A percentile compares a stretch with the other conserved stretches of the same genome.
These are phyloP conservation scores for Pulveroboletus frians DNA, from an alignment of 768 basidiomycete species.

Conservation along the genomic window DNA sequence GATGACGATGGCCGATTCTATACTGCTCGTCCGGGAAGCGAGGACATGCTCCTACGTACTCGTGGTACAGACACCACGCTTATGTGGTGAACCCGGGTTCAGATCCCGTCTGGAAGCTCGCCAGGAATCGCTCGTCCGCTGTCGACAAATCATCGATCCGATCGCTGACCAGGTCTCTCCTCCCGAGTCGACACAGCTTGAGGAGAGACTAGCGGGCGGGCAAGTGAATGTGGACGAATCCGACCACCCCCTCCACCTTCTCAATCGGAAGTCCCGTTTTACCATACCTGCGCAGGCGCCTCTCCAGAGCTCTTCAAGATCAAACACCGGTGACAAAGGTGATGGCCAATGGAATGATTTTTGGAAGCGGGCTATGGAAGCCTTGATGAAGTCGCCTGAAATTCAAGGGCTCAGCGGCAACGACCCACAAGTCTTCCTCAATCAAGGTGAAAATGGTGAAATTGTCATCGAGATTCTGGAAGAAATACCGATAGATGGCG, in stretches of 20 bases:
- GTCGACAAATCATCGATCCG: constrained; percentile 62
- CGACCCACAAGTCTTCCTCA: constrained; percentile 38
- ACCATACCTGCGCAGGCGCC: constrained; percentile 31
- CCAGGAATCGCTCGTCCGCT: constrained; percentile 68
- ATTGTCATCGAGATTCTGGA: constrained; percentile 43
- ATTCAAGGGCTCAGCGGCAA: constrained; percentile 24
- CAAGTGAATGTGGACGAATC: constrained; percentile 40
- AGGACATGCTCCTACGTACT: constrained; percentile 93
- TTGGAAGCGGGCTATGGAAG: constrained; percentile 27
- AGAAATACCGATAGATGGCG: constrained; percentile 35
- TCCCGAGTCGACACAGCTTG: constrained; percentile 29
- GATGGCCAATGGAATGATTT: constrained; percentile 19
- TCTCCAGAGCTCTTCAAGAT: constrained; percentile 17
- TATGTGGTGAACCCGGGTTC: constrained; percentile 93
- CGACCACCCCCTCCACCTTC: constrained; percentile 51
- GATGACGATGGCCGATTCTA: constrained; percentile 87
- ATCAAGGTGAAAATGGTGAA: constrained; percentile 38
- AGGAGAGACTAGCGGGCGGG: constrained; percentile 25
- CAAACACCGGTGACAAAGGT: constrained; percentile 13
- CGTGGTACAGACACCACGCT: constrained; percentile 89
- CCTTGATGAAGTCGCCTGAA: constrained; percentile 29
- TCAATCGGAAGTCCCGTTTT: constrained; percentile 46
- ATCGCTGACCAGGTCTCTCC: constrained; percentile 14
- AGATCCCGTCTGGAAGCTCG: constrained; percentile 63
- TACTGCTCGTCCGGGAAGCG: constrained; percentile 88